Base-by-base conservation (phyloP, 768 basidiomycete species). In the Trametopsis cervina region DNA sequence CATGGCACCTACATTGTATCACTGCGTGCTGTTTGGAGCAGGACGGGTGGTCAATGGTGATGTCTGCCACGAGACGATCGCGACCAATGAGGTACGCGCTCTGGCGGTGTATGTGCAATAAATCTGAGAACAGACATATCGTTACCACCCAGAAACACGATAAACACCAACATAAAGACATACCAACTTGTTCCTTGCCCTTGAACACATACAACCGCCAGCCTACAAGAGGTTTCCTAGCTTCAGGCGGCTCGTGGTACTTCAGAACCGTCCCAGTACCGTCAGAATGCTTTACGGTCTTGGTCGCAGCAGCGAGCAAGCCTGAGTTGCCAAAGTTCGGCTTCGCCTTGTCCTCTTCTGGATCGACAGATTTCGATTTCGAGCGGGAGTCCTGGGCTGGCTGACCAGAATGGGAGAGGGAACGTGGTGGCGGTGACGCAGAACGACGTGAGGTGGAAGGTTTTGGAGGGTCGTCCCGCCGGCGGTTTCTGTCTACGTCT, bases 141-240 rank as follows among this genome's bases (percentile, higher is more conserved):
- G 24, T n/a, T 39, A 5, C 22, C 18, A 17, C 2, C 38, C 39
- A 20, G n/a, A 44, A 50, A n/a, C n/a, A n/a, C n/a, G n/a, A n/a
- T n/a, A n/a, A n/a, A n/a, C n/a, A n/a, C n/a, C n/a, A n/a, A 40
- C 17, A 15, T 5, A 21, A 6, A 22, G 29, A 13, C 39, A 4
- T 33, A 33, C 95, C 94, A 42, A 83, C 73, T 74, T 97, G 88
- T 57, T 96, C 92, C 45, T 76, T 78, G 18, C 89, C 95, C 67
- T 98, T 98, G 76, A 98, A 99, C 26, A 97, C 94, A 61, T 98
- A 99, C 52, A 99, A 61, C 62, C 96, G 75, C 96, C 96, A 98
- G 15, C 89, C 87, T 26, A 87, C 66, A 4, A 74, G 67, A 9
- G 96, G 95, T 61, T 94, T 97, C 55, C 96, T 73, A 23, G 95